Percentiles rank a stretch among this genome's conserved stretches.
These are phyloP conservation scores for Lasiodiplodia sp. DNA, from an alignment of 2,329 filamentous ascomycete species.

Conservation along the genomic window DNA sequence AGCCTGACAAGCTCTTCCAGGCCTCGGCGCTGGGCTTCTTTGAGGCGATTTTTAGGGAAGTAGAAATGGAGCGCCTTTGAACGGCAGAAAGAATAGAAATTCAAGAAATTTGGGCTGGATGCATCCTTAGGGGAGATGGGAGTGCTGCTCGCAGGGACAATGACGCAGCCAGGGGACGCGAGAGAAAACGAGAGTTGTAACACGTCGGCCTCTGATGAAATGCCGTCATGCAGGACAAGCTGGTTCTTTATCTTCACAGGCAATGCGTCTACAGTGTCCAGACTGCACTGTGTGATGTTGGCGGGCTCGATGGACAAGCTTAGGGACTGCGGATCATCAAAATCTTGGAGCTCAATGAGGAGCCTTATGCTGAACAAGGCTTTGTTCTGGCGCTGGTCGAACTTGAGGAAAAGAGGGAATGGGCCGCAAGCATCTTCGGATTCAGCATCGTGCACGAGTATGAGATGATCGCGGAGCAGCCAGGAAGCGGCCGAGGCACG, in stretches of 20 bases:
- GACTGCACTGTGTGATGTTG: neutral
- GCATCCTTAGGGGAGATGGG: neutral
- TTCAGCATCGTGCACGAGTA: neutral
- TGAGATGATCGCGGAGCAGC: conserved; percentile 4
- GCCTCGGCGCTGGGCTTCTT: neutral
- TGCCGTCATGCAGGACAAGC: neutral
- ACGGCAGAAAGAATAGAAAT: neutral
- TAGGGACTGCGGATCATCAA: conserved; percentile 2
- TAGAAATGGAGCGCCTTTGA: neutral
- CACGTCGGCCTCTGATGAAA: neutral
- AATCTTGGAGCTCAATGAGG: neutral
- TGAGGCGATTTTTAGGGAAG: neutral
- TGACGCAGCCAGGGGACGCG: neutral
- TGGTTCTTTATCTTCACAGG: neutral
- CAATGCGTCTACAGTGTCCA: neutral
- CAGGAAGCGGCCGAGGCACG: neutral
- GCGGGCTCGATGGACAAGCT: neutral
- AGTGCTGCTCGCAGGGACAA: neutral
- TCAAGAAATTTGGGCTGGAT: neutral
- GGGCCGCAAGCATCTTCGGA: neutral
- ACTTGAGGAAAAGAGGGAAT: conserved; percentile 13
- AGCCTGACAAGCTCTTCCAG: neutral
- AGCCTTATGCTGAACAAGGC: conserved; percentile 1
- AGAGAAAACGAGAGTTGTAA: neutral
- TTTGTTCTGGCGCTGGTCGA: neutral